Evolutionary conservation across 1,284 basidiomycete species (phyloP), one percentile per base, ranked within the genome.

Genomic region (Laetiporus sulphureus): DNA sequence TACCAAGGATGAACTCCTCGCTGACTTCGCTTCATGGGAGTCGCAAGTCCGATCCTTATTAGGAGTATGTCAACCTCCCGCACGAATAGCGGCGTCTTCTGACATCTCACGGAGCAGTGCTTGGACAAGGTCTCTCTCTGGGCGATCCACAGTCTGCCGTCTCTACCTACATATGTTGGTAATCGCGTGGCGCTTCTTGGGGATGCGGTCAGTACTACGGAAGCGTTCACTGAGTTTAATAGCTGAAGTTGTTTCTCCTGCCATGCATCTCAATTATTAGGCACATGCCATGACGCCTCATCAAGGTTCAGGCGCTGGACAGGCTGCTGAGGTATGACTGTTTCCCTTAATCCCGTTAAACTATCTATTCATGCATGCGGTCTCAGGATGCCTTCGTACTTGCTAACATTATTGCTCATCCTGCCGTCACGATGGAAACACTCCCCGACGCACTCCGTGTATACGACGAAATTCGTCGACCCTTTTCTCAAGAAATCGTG

Each of bases 1-100:
- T 7, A 58, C 65, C 15, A 58, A 51, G 34, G 52, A 63, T 21
- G 69, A 72, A 39, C 55, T 73, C 21, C 27, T 57, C 5, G 51
- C 46, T 12, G 44, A 63, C 20, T 75, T 67, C 48, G 51, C 49
- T n/a, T 51, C 55, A 18, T 77, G 73, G 72, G 73, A 75, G 44
- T 63, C 68, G 1, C 68, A 72, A 36, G 69, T 71, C 4, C 64
- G 64, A 41, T 58, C 58, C 1, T 54, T 77, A 5, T 50, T 74
- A 13, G 58, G 69, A 46, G 75, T 72, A 40, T 48, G 63, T 52
- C 13, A 19, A 3, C 22, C 16, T 10, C 24, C n/a, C n/a, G n/a
- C n/a, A n/a, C n/a, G n/a, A n/a, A n/a, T n/a, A n/a, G n/a, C n/a
- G n/a, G n/a, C n/a, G n/a, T n/a, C n/a, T n/a, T n/a, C n/a, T n/a